Base-by-base conservation (phyloP, 1,284 basidiomycete species). In the Trametes pubescens region DNA sequence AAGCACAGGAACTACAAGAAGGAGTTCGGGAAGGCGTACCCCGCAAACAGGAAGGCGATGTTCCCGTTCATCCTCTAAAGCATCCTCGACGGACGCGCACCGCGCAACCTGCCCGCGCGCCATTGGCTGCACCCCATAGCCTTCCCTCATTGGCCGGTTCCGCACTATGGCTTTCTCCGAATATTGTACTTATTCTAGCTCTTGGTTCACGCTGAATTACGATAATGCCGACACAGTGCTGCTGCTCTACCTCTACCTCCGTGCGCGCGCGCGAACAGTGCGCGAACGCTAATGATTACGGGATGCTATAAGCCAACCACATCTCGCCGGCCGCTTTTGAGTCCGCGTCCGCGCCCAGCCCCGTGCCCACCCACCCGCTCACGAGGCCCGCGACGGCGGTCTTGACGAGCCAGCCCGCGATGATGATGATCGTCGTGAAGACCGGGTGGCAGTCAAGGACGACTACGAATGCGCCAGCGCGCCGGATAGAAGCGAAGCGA, bases 1-100 rank as follows among this genome's bases (percentile, higher is more conserved):
- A 99, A 98, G 81, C 96, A 98, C 75, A 82, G 80, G 65, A 85
- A 86, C 65, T 99, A 99, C 82, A 95, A 90, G 83, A 94, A 91
- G 75, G 96, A 99, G 78, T 98, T 98, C 73, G 94, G 94, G 43
- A 89, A 88, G 70, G 87, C 91, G 67, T 96, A 95, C 74, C 94
- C 95, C 0, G 83, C 81, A 64, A 77, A 77, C 51, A 84, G 95
- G 76, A 94, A 91, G 78, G 89, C 88, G 51, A 91, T 97, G 79
- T 84, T 96, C 73, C 95, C 95, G 1, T 94, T 93, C 79, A 71
- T 89, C 51, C 79, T 82, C 62, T 88, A 73, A 77, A 51, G 49
- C 47, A 57, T 57, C 44, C 52, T 54, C 38, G 52, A 55, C 53
- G 29, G 38, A 24, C 38, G 38, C 47, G 47, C 47, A 3, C 47